Conservation (phyloP, 495 filamentous ascomycete genomes). For the Staphylotrichum longicolle region DNA sequence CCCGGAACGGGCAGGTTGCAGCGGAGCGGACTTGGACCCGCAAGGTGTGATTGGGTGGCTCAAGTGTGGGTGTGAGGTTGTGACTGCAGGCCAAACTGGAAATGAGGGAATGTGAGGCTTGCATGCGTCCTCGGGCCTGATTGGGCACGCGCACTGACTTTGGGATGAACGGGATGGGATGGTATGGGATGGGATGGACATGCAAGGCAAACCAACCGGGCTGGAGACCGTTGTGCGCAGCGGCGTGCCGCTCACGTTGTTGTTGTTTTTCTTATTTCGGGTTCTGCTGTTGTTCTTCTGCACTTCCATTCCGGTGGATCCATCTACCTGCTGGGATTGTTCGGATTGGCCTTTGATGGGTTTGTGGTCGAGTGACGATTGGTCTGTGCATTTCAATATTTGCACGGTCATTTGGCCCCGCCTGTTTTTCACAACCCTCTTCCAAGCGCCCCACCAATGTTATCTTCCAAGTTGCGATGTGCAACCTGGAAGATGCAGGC, state of each 20-base stretch:
- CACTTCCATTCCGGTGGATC: not conserved
- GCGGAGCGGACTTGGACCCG: not conserved
- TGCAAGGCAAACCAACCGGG: no score
- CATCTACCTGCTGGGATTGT: not conserved
- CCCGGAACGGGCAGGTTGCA: no score
- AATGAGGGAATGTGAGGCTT: slow-evolving; percentile 11
- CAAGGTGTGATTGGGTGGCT: not conserved
- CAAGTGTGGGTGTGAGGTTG: not conserved
- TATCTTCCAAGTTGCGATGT: no score
- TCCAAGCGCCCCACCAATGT: no score
- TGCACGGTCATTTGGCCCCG: no score
- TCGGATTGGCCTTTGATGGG: not conserved
- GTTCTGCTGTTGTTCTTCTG: not conserved
- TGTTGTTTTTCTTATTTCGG: not conserved
- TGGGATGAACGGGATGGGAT: not conserved
- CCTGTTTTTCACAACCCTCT: no score
- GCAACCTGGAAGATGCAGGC: no score
- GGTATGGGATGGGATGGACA: no score
- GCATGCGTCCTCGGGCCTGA: not conserved
- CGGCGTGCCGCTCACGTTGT: slow-evolving; percentile 4
- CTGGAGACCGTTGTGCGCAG: not conserved
- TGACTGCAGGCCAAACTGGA: slow-evolving; percentile 4
- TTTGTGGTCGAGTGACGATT: no score
- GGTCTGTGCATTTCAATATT: no score
- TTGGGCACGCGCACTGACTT: slow-evolving; percentile 1